Evolutionary conservation across 345 rosid genomes (phyloP).

Genomic region (Streptanthus diversifolius): DNA sequence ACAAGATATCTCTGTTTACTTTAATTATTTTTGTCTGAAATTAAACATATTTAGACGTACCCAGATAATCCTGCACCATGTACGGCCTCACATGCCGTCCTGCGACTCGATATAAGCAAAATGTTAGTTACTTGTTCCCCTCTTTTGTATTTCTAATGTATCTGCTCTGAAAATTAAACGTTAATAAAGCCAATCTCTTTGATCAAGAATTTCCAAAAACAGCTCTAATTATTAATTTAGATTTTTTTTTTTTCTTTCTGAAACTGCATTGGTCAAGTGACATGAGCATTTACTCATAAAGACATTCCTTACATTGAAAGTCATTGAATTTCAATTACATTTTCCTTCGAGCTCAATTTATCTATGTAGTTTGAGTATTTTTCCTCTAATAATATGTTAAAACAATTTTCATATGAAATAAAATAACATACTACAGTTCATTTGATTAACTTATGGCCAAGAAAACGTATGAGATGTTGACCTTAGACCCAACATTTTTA

Average conservation of each 20-base stretch:
- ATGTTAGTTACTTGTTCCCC: slow-evolving; percentile 25
- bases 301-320: slow-evolving; percentile 35
- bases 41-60: slow-evolving; percentile 26
- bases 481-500: slow-evolving; percentile 15
- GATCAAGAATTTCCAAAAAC: slow-evolving; percentile 28
- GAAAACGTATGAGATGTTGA: neutral
- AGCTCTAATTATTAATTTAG: neutral
- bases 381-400: neutral
- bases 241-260: slow-evolving; percentile 12
- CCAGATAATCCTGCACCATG: slow-evolving; percentile 37
- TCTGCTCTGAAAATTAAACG: neutral
- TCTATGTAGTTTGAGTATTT: neutral
- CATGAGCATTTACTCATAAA: slow-evolving; percentile 20
- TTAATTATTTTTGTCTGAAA: neutral
- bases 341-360: neutral
- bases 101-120: slow-evolving; percentile 1
- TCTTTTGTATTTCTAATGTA: neutral
- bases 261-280: slow-evolving; percentile 14
- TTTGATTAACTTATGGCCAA: neutral
- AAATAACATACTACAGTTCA: neutral
- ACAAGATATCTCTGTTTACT: slow-evolving; percentile 11
- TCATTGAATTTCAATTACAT: slow-evolving; percentile 15
- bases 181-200: slow-evolving; percentile 18
- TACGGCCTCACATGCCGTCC: slow-evolving; percentile 38
- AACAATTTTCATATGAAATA: neutral